A percentile compares a stretch with the other conserved stretches of the same genome.
phyloP scores from a whole-genome alignment of 305 asterid genomes.

The Plantago coronopus region DNA sequence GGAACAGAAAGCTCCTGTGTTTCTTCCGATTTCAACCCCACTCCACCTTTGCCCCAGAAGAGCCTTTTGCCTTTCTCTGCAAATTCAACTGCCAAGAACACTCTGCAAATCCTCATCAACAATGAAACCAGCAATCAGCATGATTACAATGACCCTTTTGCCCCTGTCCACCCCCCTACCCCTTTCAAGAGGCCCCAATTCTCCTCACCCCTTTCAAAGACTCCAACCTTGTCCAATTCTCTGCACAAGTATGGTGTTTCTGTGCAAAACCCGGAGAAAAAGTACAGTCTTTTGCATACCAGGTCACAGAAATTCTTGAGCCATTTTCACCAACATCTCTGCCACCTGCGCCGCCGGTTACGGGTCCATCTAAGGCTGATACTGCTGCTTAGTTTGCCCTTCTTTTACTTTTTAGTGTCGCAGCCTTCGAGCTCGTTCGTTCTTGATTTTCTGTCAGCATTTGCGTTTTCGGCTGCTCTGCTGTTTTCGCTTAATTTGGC shows the following conservation, averaged over 20 bases:
- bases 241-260: slow-evolving; percentile 38
- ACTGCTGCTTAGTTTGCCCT: slow-evolving; percentile 69
- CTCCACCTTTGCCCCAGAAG: slow-evolving; percentile 58
- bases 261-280: slow-evolving; percentile 33
- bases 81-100: slow-evolving; percentile 28
- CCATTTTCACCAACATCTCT: slow-evolving; percentile 64
- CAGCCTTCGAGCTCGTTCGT: slow-evolving; percentile 84
- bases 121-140: slow-evolving; percentile 25
- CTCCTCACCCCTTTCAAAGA: slow-evolving; percentile 40
- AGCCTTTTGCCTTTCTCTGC: slow-evolving; percentile 34
- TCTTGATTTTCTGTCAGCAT: slow-evolving; percentile 84
- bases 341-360: slow-evolving; percentile 60
- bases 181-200: slow-evolving; percentile 71
- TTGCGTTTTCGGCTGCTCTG: slow-evolving; percentile 83
- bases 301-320: slow-evolving; percentile 53
- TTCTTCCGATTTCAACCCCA: slow-evolving; percentile 98
- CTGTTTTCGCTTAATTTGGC: slow-evolving; percentile 83
- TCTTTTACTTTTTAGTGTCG: slow-evolving; percentile 81
- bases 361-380: slow-evolving; percentile 67
- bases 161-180: slow-evolving; percentile 52
- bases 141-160: slow-evolving; percentile 42
- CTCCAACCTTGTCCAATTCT: slow-evolving; percentile 55
- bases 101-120: slow-evolving; percentile 57
- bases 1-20: slow-evolving; percentile 98
- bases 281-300: slow-evolving; percentile 32